Conservation (phyloP, 768 basidiomycete species). For the Hemileccinum impolitum region DNA sequence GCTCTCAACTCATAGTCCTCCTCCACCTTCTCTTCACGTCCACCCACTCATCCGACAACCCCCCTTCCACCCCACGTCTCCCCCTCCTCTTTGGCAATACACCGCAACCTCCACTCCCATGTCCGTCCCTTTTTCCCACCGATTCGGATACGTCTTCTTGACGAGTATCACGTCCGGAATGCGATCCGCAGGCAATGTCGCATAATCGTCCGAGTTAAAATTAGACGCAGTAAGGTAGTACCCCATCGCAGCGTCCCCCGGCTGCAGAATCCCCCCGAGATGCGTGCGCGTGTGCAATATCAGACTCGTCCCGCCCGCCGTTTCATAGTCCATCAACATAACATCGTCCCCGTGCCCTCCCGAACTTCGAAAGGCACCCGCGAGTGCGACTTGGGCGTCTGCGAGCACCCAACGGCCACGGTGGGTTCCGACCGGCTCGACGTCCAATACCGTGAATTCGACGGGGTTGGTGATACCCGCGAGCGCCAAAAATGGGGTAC, state of each 20-base stretch:
- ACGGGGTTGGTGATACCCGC: slow-evolving; percentile 81
- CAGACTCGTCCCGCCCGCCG: slow-evolving; percentile 56
- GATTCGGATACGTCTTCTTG: slow-evolving; percentile 92
- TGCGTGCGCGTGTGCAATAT: slow-evolving; percentile 97
- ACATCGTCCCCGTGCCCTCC: slow-evolving; percentile 42
- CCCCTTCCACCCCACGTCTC: slow-evolving; percentile 76
- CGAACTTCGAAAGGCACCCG: slow-evolving; percentile 70
- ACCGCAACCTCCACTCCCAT: slow-evolving; percentile 83
- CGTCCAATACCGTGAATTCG: slow-evolving; percentile 93
- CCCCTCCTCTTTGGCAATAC: slow-evolving; percentile 89
- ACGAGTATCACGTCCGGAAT: slow-evolving; percentile 92
- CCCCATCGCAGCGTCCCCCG: slow-evolving; percentile 90
- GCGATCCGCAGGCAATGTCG: slow-evolving; percentile 57
- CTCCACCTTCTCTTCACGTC: slow-evolving; percentile 87
- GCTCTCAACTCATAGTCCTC: slow-evolving; percentile 91
- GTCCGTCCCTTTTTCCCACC: slow-evolving; percentile 87
- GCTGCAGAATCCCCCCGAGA: slow-evolving; percentile 88
- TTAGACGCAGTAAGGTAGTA: slow-evolving; percentile 88
- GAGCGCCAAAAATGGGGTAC: slow-evolving; percentile 82
- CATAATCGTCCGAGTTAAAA: slow-evolving; percentile 89
- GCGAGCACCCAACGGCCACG: slow-evolving; percentile 80
- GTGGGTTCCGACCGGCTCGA: slow-evolving; percentile 74
- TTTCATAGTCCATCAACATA: slow-evolving; percentile 60
- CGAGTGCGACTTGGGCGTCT: slow-evolving; percentile 86
- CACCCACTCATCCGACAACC: slow-evolving; percentile 87